Evolutionary conservation across 305 asterid species (phyloP).

Genomic region (Striga hermonthica): DNA sequence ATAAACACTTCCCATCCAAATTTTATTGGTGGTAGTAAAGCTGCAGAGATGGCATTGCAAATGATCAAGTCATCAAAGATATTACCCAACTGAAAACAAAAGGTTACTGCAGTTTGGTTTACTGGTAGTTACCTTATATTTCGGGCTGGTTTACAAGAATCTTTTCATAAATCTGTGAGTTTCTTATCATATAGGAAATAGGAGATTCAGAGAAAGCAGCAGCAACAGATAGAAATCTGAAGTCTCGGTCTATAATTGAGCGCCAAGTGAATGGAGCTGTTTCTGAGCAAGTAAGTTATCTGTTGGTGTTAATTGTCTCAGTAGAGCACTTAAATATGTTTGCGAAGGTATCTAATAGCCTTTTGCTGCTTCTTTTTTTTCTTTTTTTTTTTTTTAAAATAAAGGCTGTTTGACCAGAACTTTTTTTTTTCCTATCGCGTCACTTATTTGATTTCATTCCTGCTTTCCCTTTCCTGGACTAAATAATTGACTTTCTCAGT

Average conservation of each 20-base stretch:
- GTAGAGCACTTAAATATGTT: neutral
- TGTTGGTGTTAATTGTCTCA: conserved; percentile 1
- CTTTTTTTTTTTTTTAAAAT: conserved; percentile 28
- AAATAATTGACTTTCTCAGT: no score
- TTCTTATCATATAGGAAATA: conserved; percentile 46
- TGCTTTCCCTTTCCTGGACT: no score
- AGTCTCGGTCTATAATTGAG: conserved; percentile 72
- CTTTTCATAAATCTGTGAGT: conserved; percentile 24
- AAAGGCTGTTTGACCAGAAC: conserved; percentile 51
- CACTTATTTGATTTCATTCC: no score
- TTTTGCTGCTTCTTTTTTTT: conserved; percentile 17
- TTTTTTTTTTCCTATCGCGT: no score
- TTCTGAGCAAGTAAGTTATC: conserved; percentile 68
- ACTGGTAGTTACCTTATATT: conserved; percentile 1
- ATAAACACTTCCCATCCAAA: conserved; percentile 95
- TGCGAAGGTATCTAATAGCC: neutral
- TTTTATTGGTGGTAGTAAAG: conserved; percentile 95
- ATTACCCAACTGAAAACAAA: conserved; percentile 52
- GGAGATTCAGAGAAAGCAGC: conserved; percentile 61
- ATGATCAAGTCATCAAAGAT: conserved; percentile 60
- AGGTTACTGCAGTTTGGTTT: conserved; percentile 40
- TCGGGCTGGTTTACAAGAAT: neutral
- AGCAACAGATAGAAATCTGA: conserved; percentile 61
- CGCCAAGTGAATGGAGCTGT: conserved; percentile 78
- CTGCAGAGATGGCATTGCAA: conserved; percentile 75